Conservation (phyloP, 2,329 filamentous ascomycete species). For the Colletotrichum tanaceti region DNA sequence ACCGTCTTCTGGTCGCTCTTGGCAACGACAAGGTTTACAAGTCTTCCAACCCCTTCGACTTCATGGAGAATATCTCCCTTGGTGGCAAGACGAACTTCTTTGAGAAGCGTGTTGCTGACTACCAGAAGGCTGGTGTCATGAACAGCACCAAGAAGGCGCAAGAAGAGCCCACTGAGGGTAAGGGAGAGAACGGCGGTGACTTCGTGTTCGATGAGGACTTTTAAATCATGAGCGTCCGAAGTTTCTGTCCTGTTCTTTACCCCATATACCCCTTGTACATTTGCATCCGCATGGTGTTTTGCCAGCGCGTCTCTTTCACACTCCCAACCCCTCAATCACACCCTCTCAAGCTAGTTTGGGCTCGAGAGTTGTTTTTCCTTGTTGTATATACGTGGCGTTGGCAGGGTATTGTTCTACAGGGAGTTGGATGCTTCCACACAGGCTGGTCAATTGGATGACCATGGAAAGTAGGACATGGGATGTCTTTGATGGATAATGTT, state of each 20-base stretch:
- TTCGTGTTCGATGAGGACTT: constrained; percentile 98
- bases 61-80: constrained; percentile 99
- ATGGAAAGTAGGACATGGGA: constrained; percentile 37
- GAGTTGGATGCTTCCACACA: constrained; percentile 34
- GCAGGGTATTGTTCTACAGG: constrained; percentile 26
- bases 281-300: constrained; percentile 38
- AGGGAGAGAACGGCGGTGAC: constrained; percentile 75
- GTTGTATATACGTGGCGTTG: constrained; percentile 36
- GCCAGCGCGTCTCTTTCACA: constrained; percentile 46
- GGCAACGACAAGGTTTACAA: constrained; percentile 97
- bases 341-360: constrained; percentile 16
- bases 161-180: constrained; percentile 59
- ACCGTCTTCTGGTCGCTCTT: constrained; percentile 90
- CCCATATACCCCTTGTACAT: constrained; percentile 43
- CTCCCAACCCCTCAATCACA: constrained; percentile 29
- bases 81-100: constrained; percentile 99
- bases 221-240: constrained; percentile 61
- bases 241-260: constrained; percentile 39
- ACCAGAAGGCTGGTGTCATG: constrained; percentile 99
- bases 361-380: constrained; percentile 25
- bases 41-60: constrained; percentile 96
- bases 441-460: constrained; percentile 36
- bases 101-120: constrained; percentile 99
- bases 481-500: constrained; percentile 39
- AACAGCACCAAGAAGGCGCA: constrained; percentile 83